Evolutionary conservation across 495 filamentous ascomycete species (phyloP), one percentile per base, ranked within the genome.

Genomic region (Penicillium longicatenatum): DNA sequence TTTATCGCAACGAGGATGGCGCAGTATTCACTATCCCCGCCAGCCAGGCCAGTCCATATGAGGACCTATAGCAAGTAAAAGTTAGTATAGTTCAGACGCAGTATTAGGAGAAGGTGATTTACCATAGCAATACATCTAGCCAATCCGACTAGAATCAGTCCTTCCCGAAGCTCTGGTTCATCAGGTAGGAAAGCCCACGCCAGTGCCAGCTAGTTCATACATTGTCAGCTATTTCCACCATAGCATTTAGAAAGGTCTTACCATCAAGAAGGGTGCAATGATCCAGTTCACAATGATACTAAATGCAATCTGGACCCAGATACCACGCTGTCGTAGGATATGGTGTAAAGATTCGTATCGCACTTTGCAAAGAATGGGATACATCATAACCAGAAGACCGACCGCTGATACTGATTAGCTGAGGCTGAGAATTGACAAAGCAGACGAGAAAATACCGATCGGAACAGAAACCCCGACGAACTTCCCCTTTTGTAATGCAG

Each of bases 351-450:
- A 82, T 70, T 96, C 93, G 70, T 84, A 95, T 33, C 85, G 84
- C n/a, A 97, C 87, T 71, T 96, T 97, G 82, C 92, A 94, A 20
- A 96, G 78, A 58, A 95, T 95, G 0, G 92, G 92, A 64, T 95
- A 96, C 92, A 96, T 96, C 91, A 96, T 96, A 26, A 94, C 84
- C 8, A 96, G 80, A 19, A 96, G 77, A 12, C 92, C 92, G 57
- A 93, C 72, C 0, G 91, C 90, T 90, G 9, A 17, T 9, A 26
- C 24, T 14, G 5, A 14, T 54, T 49, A 59, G 47, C 53, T n/a
- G 16, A 45, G 4, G 3, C 12, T n/a, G n/a, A 4, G 6, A 1
- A n/a, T 1, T 1, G 22, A 11, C 24, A 14, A 20, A 29, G 47
- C 4, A 41, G n/a, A n/a, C n/a, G n/a, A 57, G n/a, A 1, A 72